Percentiles rank a stretch among this genome's conserved stretches.
phyloP scores from a whole-genome alignment of 2,329 filamentous ascomycete genomes.

The Rugonectria rugulosa region DNA sequence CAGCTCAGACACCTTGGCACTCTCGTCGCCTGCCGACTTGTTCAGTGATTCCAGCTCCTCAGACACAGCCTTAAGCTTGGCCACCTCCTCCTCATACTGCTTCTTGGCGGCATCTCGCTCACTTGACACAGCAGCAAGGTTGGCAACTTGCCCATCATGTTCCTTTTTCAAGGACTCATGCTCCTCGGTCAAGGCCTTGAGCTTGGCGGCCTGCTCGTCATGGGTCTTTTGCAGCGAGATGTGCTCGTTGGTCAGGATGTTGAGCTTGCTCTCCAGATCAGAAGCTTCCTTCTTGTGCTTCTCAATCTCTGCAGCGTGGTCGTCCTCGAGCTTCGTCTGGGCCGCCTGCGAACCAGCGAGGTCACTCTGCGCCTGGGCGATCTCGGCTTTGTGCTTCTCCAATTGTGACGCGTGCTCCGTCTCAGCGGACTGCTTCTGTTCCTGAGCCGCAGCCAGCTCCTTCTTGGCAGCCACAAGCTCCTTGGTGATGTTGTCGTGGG shows the following conservation, averaged over 20 bases:
- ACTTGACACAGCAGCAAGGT: conserved; percentile 35
- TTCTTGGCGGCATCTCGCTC: conserved; percentile 37
- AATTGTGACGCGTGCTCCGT: conserved; percentile 29
- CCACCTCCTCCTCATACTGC: conserved; percentile 17
- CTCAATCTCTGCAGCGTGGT: conserved; percentile 28
- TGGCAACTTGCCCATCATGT: conserved; percentile 32
- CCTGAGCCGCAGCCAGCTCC: conserved; percentile 35
- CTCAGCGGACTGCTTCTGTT: conserved; percentile 29
- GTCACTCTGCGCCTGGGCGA: conserved; percentile 36
- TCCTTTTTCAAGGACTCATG: conserved; percentile 29
- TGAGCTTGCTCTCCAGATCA: conserved; percentile 39
- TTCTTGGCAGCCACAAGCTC: conserved; percentile 44
- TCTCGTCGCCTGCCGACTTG: conserved; percentile 41
- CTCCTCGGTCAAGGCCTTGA: conserved; percentile 26
- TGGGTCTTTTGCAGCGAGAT: conserved; percentile 33
- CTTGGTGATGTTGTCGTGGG: conserved; percentile 35
- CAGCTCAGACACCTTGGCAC: conserved; percentile 40
- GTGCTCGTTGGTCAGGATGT: conserved; percentile 33
- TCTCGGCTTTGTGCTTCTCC: conserved; percentile 33
- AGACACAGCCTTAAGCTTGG: conserved; percentile 32
- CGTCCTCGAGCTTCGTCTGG: conserved; percentile 38
- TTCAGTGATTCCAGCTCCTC: conserved; percentile 41
- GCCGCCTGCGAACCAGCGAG: conserved; percentile 35
- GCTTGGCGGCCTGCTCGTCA: conserved; percentile 31
- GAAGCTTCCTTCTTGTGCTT: conserved; percentile 36